These are phyloP conservation scores for Fusarium dlaminii DNA, from an alignment of 2,329 filamentous ascomycete species.

Conservation along the genomic window DNA sequence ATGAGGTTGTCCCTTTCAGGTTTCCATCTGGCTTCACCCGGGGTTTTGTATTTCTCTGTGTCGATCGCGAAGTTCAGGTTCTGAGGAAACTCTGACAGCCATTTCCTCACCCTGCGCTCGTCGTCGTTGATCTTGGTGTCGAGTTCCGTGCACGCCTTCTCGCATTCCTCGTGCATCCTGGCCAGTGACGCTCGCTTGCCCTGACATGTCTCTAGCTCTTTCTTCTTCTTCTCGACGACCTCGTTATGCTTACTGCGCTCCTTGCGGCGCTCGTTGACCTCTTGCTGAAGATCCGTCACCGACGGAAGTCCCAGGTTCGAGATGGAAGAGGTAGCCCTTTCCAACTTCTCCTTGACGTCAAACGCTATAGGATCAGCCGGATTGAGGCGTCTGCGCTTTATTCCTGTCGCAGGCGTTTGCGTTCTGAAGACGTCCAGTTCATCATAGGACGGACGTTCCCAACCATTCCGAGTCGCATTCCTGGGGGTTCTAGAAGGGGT, in stretches of 20 bases:
- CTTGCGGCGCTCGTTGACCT: too few relatives aligned
- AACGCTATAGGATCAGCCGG: not conserved
- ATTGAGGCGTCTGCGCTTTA: not conserved
- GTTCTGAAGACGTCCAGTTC: too few relatives aligned
- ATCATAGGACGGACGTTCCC: not conserved
- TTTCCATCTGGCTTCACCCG: not conserved
- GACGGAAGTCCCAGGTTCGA: not conserved
- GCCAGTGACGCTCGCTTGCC: not conserved
- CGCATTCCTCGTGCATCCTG: not conserved
- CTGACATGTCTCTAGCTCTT: too few relatives aligned
- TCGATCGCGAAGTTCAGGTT: not conserved
- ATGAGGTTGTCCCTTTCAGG: not conserved
- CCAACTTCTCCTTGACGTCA: not conserved
- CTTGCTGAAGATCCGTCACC: not conserved
- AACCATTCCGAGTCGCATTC: not conserved
- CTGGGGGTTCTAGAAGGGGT: not conserved
- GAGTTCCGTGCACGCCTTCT: not conserved
- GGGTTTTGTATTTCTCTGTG: not conserved
- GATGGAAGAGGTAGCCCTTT: not conserved
- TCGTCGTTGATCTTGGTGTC: not conserved
- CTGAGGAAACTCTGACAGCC: not conserved
- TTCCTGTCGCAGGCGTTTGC: rapidly evolving
- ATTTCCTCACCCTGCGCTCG: not conserved
- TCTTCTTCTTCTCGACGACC: not conserved
- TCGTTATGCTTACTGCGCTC: not conserved